Evolutionary conservation across 169 alveolate genomes (phyloP), one percentile per base, ranked within the genome.

Genomic region (Plasmodium billcollinsi): DNA sequence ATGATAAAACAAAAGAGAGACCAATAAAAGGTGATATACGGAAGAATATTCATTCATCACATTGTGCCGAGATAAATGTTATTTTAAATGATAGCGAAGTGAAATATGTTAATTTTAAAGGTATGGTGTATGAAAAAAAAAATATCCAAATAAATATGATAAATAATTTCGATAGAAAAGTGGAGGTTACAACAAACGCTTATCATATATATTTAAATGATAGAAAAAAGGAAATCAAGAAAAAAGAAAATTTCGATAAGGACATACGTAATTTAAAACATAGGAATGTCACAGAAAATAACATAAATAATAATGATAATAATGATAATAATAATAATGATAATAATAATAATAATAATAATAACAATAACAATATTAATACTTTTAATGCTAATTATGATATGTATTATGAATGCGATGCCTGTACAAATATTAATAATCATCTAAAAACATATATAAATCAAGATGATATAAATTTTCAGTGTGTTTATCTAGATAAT

Each of bases 101-200:
- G 58, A 54, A 83, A 49, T 83, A 65, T 43, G 56, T 83, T 29
- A 83, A 83, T 54, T 69, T 83, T 47, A 67, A 83, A 62, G 83
- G 91, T 18, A 83, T 69, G 59, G 73, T 69, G 18, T 83, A 83
- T 72, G 91, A 83, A 83, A 83, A 50, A 3, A 83, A 83, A 49
- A 29, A 67, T 9, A 5, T 83, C 15, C 85, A 83, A 83, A 69
- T 83, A 43, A 69, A 83, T 83, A 56, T 83, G 62, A 54, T 69
- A 47, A 83, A 83, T 21, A 56, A 69, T 45, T 47, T 72, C 2
- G 63, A 43, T 20, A 67, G 69, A 58, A 72, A 69, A 45, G 91
- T 83, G 15, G 72, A 83, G 33, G 45, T 83, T 20, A 69, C 43
- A 69, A n/a, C 83, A 26, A 69, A 83, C 3, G 29, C 56, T 39